Evolutionary conservation across 495 filamentous ascomycete genomes (phyloP).

Genomic region (Talaromyces thailandensis): DNA sequence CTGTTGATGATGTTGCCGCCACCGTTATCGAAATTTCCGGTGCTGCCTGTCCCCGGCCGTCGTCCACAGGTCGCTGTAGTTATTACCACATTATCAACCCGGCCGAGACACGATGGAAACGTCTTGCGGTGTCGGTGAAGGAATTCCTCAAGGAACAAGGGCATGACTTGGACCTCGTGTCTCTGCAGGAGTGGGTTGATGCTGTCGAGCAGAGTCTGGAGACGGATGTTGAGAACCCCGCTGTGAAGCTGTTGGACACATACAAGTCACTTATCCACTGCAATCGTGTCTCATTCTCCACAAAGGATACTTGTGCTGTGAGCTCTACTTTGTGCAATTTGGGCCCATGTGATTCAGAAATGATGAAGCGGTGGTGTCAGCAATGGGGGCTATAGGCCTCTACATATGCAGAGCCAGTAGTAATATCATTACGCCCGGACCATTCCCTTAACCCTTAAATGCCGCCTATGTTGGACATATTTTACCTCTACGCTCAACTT

Average conservation of each 20-base stretch:
- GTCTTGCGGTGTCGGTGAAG: neutral
- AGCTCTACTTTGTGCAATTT: neutral
- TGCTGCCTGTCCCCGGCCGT: neutral
- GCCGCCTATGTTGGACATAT: too few relatives aligned
- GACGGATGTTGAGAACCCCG: conserved; percentile 10
- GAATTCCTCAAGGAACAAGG: neutral
- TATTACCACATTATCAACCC: neutral
- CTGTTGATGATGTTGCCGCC: neutral
- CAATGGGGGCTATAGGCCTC: neutral
- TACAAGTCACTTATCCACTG: neutral
- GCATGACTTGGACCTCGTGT: neutral
- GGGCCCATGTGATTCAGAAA: neutral
- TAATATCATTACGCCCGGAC: neutral
- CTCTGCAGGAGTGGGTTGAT: conserved; percentile 10
- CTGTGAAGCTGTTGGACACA: conserved; percentile 17
- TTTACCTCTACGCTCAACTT: too few relatives aligned
- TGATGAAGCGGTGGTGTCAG: neutral
- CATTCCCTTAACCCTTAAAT: too few relatives aligned
- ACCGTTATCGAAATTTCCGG: neutral
- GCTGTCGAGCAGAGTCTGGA: conserved; percentile 8
- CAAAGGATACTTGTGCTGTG: neutral
- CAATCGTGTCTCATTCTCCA: neutral
- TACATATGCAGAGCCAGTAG: neutral
- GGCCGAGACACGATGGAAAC: neutral
- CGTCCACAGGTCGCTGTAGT: neutral